A percentile compares a stretch with the other conserved stretches of the same genome.
Evolutionary conservation across 768 basidiomycete genomes (phyloP).

Genomic region (Erythrobasidium yunnanense): DNA sequence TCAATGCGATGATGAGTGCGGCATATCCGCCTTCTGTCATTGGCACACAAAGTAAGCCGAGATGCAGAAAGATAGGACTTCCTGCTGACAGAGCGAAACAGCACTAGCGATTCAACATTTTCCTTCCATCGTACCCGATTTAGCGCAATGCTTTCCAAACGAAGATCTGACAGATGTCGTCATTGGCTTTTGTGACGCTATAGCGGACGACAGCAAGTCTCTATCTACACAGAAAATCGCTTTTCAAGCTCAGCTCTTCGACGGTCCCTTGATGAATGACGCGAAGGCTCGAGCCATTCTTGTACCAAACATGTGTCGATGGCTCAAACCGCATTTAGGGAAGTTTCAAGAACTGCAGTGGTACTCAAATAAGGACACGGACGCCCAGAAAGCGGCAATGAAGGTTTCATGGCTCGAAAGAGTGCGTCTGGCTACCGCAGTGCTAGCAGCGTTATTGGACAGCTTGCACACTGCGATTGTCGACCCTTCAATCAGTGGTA

Average conservation of each 20-base stretch:
- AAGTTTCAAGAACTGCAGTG: constrained; percentile 71
- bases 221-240: constrained; percentile 87
- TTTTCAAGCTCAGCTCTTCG: constrained; percentile 83
- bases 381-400: constrained; percentile 58
- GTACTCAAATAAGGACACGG: constrained; percentile 53
- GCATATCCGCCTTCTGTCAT: constrained; percentile 73
- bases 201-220: constrained; percentile 66
- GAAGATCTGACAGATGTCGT: constrained; percentile 77
- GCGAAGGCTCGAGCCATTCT: constrained; percentile 64
- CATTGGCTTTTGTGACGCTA: constrained; percentile 75
- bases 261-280: constrained; percentile 75
- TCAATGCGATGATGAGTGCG: constrained; percentile 79
- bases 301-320: constrained; percentile 75
- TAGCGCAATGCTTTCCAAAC: constrained; percentile 65
- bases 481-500: constrained; percentile 53
- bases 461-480: constrained; percentile 71
- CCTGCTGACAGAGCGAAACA: background rate
- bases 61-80: constrained; percentile 42
- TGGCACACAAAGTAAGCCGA: constrained; percentile 57
- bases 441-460: constrained; percentile 79
- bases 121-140: constrained; percentile 76
- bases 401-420: constrained; percentile 80
- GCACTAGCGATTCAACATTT: constrained; percentile 78
- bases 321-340: constrained; percentile 93
- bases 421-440: constrained; percentile 76